These are phyloP conservation scores for Salvia rosmarinus DNA, from an alignment of 257 asterid genomes.

Conservation along the genomic window DNA sequence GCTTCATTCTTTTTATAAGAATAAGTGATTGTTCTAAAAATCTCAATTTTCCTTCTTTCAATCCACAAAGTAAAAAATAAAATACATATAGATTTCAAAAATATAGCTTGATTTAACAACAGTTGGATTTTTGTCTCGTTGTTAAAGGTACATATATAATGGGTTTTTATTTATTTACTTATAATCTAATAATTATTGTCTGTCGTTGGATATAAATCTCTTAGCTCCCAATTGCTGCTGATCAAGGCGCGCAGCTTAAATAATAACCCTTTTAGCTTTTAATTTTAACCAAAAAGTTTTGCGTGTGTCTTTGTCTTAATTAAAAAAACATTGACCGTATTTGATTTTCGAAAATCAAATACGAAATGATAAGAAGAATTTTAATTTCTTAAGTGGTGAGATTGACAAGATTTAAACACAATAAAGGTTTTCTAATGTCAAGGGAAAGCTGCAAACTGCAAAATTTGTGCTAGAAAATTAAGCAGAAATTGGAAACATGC, in stretches of 20 bases:
- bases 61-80: neutral
- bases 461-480: neutral
- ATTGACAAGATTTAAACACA: neutral
- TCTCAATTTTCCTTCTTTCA: neutral
- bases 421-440: neutral
- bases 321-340: neutral
- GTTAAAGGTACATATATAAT: no score
- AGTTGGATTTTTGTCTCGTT: neutral
- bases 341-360: neutral
- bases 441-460: no score
- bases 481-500: neutral
- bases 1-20: no score
- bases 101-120: neutral
- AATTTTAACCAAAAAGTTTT: neutral
- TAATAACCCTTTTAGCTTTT: neutral
- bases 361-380: neutral
- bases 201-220: neutral
- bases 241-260: no score
- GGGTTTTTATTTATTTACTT: neutral
- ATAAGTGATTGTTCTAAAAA: no score
- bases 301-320: neutral
- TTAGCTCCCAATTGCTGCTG: no score
- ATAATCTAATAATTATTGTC: no score
- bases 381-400: neutral
- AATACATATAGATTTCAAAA: neutral